phyloP scores from a whole-genome alignment of 2,329 filamentous ascomycete genomes.

The Alternaria triticimaculans region DNA sequence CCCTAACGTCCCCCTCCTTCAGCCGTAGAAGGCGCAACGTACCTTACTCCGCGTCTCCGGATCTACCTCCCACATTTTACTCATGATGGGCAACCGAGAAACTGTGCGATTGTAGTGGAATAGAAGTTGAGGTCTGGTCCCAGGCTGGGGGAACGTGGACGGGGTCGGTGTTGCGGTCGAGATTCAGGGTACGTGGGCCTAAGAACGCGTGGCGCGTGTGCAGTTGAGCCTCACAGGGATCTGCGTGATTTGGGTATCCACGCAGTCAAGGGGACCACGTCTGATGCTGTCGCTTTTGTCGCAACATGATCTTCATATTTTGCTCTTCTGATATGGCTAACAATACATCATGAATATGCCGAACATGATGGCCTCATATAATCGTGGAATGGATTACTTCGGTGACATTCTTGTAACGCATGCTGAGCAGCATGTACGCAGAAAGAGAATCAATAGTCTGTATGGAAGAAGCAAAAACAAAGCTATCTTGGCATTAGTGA shows the following conservation, averaged over 20 bases:
- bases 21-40: constrained; percentile 29
- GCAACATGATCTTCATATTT: background rate
- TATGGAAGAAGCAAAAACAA: background rate
- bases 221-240: constrained; percentile 21
- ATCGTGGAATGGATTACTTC: background rate
- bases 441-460: background rate
- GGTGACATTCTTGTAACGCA: background rate
- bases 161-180: constrained; percentile 18
- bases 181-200: constrained; percentile 19
- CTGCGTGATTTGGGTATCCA: background rate
- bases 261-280: background rate
- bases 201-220: constrained; percentile 25
- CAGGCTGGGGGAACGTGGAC: background rate
- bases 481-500: background rate
- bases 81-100: constrained; percentile 46
- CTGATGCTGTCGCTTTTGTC: background rate
- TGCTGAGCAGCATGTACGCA: background rate
- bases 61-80: constrained; percentile 98
- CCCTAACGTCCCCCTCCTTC: constrained; percentile 16
- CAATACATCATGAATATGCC: background rate
- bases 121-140: background rate
- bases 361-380: background rate
- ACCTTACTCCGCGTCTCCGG: constrained; percentile 97
- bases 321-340: background rate
- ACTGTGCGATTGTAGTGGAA: background rate